phyloP scores from a whole-genome alignment of 1,284 basidiomycete genomes.

The Grifola frondosa region DNA sequence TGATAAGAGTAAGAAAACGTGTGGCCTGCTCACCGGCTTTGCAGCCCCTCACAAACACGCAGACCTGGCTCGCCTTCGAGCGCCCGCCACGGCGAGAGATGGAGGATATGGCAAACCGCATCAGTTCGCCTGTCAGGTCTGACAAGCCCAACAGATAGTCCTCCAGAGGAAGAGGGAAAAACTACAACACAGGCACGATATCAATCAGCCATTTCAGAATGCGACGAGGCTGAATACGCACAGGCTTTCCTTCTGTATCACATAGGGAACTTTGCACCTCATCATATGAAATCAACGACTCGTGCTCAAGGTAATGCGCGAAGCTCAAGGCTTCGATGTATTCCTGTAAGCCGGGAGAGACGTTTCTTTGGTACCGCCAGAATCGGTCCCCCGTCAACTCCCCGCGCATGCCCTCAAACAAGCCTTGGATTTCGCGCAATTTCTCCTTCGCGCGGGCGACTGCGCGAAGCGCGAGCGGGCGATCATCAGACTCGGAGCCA shows the following conservation, averaged over 20 bases:
- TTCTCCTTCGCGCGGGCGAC: conserved; percentile 63
- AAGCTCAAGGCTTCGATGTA: conserved; percentile 95
- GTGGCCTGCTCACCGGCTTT: conserved; percentile 60
- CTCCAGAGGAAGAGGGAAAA: conserved; percentile 66
- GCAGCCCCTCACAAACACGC: conserved; percentile 78
- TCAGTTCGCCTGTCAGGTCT: conserved; percentile 96
- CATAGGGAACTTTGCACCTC: conserved; percentile 68
- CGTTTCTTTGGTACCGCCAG: conserved; percentile 78
- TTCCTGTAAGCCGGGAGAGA: conserved; percentile 83
- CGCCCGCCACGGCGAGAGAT: conserved; percentile 72
- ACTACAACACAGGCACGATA: conserved; percentile 40
- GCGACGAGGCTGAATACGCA: conserved; percentile 36
- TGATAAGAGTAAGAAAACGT: not conserved
- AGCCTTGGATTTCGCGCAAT: conserved; percentile 65
- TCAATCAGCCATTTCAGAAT: not conserved
- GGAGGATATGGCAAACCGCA: conserved; percentile 88
- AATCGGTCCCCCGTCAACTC: conserved; percentile 74
- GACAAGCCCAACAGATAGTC: conserved; percentile 93
- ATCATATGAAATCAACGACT: conserved; percentile 66
- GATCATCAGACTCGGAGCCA: conserved; percentile 32
- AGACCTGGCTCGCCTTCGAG: conserved; percentile 66
- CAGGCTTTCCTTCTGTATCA: conserved; percentile 57
- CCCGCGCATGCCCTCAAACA: conserved; percentile 62
- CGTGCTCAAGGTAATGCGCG: conserved; percentile 80
- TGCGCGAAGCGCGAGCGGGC: conserved; percentile 39